Conservation (phyloP, 2,329 filamentous ascomycete species). For the Harringtonia lauricola region DNA sequence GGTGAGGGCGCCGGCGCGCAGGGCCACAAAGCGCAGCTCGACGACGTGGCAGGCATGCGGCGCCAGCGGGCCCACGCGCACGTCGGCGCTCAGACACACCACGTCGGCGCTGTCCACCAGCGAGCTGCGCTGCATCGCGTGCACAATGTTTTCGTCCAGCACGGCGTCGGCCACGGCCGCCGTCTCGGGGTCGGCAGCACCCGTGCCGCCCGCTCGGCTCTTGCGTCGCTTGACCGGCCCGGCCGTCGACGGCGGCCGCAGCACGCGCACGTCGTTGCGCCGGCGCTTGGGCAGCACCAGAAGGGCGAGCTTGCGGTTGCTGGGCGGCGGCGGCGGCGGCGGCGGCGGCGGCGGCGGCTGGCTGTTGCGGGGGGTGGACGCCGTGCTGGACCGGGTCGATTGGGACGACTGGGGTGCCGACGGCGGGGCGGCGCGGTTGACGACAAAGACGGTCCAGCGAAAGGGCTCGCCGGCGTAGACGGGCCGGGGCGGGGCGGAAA, state of each 20-base stretch:
- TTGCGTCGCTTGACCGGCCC: slow-evolving; percentile 16
- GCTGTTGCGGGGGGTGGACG: background rate
- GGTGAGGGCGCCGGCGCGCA: slow-evolving; percentile 55
- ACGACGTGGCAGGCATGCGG: slow-evolving; percentile 64
- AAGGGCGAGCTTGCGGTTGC: slow-evolving; percentile 55
- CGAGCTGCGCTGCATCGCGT: slow-evolving; percentile 58
- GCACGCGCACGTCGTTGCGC: slow-evolving; percentile 41
- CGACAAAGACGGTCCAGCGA: slow-evolving; percentile 62
- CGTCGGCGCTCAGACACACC: slow-evolving; percentile 61
- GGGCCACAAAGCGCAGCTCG: slow-evolving; percentile 60
- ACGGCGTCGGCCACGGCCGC: slow-evolving; percentile 50
- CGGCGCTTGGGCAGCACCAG: slow-evolving; percentile 55
- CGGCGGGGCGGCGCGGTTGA: slow-evolving; percentile 50
- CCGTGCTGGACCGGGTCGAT: slow-evolving; percentile 22
- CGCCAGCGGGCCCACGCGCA: slow-evolving; percentile 60
- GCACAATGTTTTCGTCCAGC: slow-evolving; percentile 59
- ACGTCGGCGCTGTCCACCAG: slow-evolving; percentile 54
- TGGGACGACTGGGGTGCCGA: slow-evolving; percentile 1
- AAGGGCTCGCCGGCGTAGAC: slow-evolving; percentile 58
- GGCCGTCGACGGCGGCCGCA: slow-evolving; percentile 42
- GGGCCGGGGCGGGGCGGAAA: slow-evolving; percentile 46
- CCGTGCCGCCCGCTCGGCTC: background rate
- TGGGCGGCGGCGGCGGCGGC: slow-evolving; percentile 14
- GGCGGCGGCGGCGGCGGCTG: background rate
- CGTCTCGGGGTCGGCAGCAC: background rate